These are phyloP conservation scores for Trametes meyenii DNA, from an alignment of 768 basidiomycete genomes.

Conservation along the genomic window DNA sequence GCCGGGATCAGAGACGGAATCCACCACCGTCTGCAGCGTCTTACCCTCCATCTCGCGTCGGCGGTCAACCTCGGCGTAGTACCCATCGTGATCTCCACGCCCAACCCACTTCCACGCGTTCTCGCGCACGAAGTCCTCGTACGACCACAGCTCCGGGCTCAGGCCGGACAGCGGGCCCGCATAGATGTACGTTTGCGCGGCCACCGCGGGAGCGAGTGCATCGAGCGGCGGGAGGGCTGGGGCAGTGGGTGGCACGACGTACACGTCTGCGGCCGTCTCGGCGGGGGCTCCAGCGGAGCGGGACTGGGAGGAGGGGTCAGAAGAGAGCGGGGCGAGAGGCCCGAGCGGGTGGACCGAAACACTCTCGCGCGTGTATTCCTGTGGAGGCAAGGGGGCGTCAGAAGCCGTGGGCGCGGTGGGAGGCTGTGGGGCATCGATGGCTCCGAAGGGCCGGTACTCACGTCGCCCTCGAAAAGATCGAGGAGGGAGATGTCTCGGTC, in stretches of 20 bases:
- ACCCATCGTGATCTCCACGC: conserved; percentile 36
- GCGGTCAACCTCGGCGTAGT: conserved; percentile 58
- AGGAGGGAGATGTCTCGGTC: conserved; percentile 62
- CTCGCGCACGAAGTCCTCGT: conserved; percentile 75
- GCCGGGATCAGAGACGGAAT: not conserved
- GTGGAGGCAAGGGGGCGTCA: not conserved
- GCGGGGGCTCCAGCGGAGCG: conserved; percentile 29
- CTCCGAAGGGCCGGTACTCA: conserved; percentile 36
- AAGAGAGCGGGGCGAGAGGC: conserved; percentile 37
- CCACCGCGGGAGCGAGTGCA: conserved; percentile 40
- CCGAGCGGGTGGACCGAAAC: conserved; percentile 62
- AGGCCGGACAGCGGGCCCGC: conserved; percentile 44
- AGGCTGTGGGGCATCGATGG: conserved; percentile 1
- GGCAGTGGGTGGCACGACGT: conserved; percentile 43
- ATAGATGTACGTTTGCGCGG: conserved; percentile 81
- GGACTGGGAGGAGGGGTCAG: conserved; percentile 34
- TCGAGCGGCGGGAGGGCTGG: conserved; percentile 43
- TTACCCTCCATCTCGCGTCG: conserved; percentile 44
- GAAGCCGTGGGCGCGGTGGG: not conserved
- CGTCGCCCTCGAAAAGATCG: conserved; percentile 84
- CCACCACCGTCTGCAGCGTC: conserved; percentile 31
- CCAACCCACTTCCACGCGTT: conserved; percentile 83
- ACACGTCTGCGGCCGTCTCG: conserved; percentile 22
- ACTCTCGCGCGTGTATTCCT: conserved; percentile 73
- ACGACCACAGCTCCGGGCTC: conserved; percentile 72